A percentile compares a stretch with the other conserved stretches of the same genome.
Evolutionary conservation across 768 basidiomycete species (phyloP).

Genomic region (Auricularia cornea): DNA sequence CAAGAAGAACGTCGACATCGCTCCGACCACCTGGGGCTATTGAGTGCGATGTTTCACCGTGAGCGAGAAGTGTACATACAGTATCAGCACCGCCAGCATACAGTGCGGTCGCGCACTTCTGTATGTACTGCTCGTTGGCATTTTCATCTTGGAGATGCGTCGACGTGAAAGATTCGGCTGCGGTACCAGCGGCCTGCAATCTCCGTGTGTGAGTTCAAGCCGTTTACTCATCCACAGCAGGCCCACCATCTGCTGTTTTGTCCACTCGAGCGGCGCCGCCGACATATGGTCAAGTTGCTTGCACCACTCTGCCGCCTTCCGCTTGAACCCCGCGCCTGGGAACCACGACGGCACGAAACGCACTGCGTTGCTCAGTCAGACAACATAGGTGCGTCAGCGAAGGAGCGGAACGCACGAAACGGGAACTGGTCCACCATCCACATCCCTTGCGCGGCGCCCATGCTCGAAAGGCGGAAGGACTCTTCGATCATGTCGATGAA

Average conservation of each 20-base stretch:
- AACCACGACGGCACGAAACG: constrained; percentile 11
- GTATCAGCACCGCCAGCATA: background rate
- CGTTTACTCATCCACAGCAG: background rate
- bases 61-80: background rate
- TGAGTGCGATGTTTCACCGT: background rate
- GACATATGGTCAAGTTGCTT: background rate
- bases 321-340: constrained; percentile 9
- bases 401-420: background rate
- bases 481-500: constrained; percentile 4
- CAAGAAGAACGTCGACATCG: constrained; percentile 13
- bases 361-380: background rate
- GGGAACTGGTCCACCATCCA: constrained; percentile 8
- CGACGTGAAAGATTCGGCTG: background rate
- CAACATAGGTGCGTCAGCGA: background rate
- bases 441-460: constrained; percentile 1
- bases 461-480: constrained; percentile 1
- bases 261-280: background rate
- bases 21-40: constrained; percentile 5
- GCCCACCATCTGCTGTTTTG: constrained; percentile 4
- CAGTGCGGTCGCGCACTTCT: background rate
- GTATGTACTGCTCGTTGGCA: background rate
- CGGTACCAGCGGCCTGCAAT: background rate
- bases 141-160: background rate
- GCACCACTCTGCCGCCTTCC: constrained; percentile 4
- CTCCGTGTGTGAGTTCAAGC: background rate